Conservation (phyloP, 2,329 filamentous ascomycete genomes). For the Teratosphaeriaceae sp. region DNA sequence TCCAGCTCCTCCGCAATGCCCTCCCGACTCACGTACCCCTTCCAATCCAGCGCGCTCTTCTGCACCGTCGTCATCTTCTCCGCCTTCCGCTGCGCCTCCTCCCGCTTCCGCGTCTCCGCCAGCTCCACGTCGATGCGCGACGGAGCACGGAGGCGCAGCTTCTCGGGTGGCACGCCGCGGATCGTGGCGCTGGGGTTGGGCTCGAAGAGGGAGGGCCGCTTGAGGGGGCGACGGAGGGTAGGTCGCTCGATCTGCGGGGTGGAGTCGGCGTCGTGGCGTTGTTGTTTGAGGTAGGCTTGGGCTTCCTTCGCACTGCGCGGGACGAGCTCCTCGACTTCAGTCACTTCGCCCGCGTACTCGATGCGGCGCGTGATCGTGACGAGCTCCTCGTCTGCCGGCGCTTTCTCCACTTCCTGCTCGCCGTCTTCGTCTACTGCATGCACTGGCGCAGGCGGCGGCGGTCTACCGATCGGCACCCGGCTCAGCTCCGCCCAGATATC, state of each 20-base stretch:
- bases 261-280: constrained; percentile 29
- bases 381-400: constrained; percentile 34
- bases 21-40: constrained; percentile 54
- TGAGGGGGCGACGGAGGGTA: constrained; percentile 34
- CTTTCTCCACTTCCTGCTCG: constrained; percentile 21
- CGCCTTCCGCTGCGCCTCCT: constrained; percentile 34
- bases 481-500: constrained; percentile 50
- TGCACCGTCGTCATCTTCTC: constrained; percentile 61
- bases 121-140: constrained; percentile 25
- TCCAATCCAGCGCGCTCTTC: constrained; percentile 61
- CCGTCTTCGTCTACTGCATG: constrained; percentile 16
- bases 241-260: constrained; percentile 19
- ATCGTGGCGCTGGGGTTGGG: constrained; percentile 43
- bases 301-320: constrained; percentile 49
- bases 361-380: constrained; percentile 53
- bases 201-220: constrained; percentile 45
- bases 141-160: constrained; percentile 33
- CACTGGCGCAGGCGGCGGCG: constrained; percentile 9
- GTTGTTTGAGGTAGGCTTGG: constrained; percentile 42
- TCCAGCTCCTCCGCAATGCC: constrained; percentile 57
- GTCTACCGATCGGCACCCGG: constrained; percentile 24
- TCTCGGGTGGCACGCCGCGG: constrained; percentile 38
- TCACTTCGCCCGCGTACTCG: constrained; percentile 50
- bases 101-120: constrained; percentile 26
- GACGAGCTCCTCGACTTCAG: constrained; percentile 48